These are phyloP conservation scores for Solanum peruvianum DNA, from an alignment of 257 asterid species.

Conservation along the genomic window DNA sequence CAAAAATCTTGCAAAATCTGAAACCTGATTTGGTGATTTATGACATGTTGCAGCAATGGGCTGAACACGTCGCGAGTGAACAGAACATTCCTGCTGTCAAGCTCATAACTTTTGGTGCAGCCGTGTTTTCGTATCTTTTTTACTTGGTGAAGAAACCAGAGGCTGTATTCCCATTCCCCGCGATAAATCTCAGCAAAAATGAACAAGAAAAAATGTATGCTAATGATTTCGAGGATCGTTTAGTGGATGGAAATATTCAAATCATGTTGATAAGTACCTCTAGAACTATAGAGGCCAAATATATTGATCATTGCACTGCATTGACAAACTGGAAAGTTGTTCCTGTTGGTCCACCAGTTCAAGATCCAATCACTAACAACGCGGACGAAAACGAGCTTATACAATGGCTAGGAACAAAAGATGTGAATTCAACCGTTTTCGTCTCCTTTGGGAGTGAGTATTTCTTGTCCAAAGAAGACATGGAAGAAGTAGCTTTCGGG, in stretches of 20 bases:
- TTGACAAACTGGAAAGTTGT: neutral
- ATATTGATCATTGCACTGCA: constrained; percentile 22
- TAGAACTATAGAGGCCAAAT: constrained; percentile 33
- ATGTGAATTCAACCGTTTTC: constrained; percentile 21
- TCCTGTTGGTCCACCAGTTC: constrained; percentile 23
- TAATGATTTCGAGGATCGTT: neutral
- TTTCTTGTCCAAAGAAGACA: constrained; percentile 28
- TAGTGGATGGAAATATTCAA: neutral
- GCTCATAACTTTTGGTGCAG: constrained; percentile 24
- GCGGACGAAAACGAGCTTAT: constrained; percentile 7
- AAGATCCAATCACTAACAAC: neutral
- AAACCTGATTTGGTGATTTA: neutral
- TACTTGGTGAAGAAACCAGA: neutral
- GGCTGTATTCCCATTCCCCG: constrained; percentile 22
- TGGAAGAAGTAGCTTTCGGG: constrained; percentile 32
- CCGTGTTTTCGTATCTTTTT: constrained; percentile 4
- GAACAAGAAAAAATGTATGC: constrained; percentile 2
- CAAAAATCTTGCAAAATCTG: constrained; percentile 6
- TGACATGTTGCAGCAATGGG: neutral
- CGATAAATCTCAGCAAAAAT: neutral
- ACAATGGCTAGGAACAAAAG: constrained; percentile 31
- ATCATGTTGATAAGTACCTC: constrained; percentile 15
- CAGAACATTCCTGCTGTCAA: constrained; percentile 9
- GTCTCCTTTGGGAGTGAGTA: constrained; percentile 54
- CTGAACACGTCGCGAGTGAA: neutral